Percentiles rank a stretch among this genome's conserved stretches.
Conservation (phyloP, 2,329 filamentous ascomycete species). For the Penicillium freii region DNA sequence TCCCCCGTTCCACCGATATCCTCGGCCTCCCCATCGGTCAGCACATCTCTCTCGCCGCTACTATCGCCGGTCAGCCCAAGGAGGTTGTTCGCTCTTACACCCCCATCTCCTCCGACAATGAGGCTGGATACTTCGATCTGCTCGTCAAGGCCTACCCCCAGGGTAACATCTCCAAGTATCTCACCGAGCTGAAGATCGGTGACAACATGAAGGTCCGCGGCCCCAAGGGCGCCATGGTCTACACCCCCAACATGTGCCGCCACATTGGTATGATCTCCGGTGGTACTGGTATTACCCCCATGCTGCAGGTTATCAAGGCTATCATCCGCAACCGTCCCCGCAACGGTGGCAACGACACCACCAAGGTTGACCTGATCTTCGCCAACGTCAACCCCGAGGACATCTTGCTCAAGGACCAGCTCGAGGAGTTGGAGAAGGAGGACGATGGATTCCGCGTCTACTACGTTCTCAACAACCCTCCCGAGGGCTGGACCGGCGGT, state of each 20-base stretch:
- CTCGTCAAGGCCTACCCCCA: conserved; percentile 97
- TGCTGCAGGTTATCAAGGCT: conserved; percentile 93
- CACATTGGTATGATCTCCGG: conserved; percentile 98
- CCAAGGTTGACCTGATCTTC: conserved; percentile 91
- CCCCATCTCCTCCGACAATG: conserved; percentile 83
- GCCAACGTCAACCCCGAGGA: conserved; percentile 93
- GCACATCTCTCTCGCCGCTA: conserved; percentile 93
- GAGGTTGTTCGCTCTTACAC: conserved; percentile 91
- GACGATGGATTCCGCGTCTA: conserved; percentile 82
- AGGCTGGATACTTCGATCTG: conserved; percentile 89
- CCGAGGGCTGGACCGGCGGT: conserved; percentile 84
- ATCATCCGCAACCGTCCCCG: conserved; percentile 72
- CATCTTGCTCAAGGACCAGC: conserved; percentile 87
- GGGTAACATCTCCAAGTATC: conserved; percentile 93
- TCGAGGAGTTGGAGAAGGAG: conserved; percentile 73
- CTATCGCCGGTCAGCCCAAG: conserved; percentile 71
- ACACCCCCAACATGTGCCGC: conserved; percentile 93
- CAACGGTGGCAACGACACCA: conserved; percentile 71
- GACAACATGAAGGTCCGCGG: conserved; percentile 87
- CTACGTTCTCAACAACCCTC: conserved; percentile 96
- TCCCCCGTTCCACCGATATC: conserved; percentile 73
- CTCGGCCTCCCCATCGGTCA: conserved; percentile 97
- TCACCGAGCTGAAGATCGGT: conserved; percentile 78
- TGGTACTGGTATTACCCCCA: conserved; percentile 95
- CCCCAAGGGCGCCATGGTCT: conserved; percentile 97